phyloP scores from a whole-genome alignment of 352 stramenopile genomes.

The Phytophthora brassicae region DNA sequence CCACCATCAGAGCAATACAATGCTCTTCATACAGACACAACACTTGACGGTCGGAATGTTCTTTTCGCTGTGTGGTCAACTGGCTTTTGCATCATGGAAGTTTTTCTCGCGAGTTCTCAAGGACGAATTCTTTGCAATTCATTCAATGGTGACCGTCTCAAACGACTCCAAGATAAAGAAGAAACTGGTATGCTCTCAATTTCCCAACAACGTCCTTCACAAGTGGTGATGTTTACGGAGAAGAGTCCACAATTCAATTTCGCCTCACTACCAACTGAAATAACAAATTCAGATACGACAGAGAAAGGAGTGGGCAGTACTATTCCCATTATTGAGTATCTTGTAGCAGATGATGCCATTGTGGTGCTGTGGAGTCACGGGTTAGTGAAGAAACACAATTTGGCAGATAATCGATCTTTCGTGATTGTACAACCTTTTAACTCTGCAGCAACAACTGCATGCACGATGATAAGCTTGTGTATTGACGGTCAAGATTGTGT shows the following conservation, averaged over 20 bases:
- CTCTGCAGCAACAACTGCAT: conserved; percentile 9
- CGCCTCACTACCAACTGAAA: conserved; percentile 10
- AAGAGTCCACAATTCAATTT: conserved; percentile 19
- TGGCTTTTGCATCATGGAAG: conserved; percentile 41
- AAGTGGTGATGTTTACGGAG: conserved; percentile 34
- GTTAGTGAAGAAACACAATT: conserved; percentile 30
- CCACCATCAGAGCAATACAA: conserved; percentile 33
- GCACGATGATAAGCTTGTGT: conserved; percentile 17
- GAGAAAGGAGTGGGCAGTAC: not conserved
- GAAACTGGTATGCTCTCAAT: conserved; percentile 22
- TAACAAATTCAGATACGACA: not conserved
- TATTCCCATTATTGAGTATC: conserved; percentile 26
- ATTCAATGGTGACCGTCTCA: conserved; percentile 29
- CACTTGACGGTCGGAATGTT: conserved; percentile 24
- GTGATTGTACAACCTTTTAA: conserved; percentile 25
- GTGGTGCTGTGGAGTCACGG: conserved; percentile 38
- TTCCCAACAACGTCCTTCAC: conserved; percentile 32
- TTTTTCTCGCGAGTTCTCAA: conserved; percentile 29
- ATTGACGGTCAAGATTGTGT: conserved; percentile 13
- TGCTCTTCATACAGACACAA: conserved; percentile 28
- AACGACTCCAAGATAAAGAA: conserved; percentile 6
- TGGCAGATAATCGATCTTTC: conserved; percentile 33
- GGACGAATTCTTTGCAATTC: conserved; percentile 25
- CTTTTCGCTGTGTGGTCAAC: conserved; percentile 41
- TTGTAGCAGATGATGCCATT: conserved; percentile 24